phyloP scores from a whole-genome alignment of 805 yeast genomes.

The Myxozyma sirexii region DNA sequence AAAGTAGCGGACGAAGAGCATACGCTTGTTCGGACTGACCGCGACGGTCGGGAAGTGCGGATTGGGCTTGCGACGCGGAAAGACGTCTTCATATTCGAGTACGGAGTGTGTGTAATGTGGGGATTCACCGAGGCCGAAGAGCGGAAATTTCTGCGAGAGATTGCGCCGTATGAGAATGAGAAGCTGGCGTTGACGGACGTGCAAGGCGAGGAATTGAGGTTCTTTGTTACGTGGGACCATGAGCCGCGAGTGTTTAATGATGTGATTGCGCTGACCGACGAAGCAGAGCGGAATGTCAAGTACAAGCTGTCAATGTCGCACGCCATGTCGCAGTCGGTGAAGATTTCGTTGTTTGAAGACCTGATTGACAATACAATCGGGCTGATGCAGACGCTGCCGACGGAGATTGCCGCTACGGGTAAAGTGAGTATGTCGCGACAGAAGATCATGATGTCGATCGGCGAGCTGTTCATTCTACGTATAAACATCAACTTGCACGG shows the following conservation, averaged over 20 bases:
- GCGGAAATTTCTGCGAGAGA: conserved; percentile 72
- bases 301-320: conserved; percentile 89
- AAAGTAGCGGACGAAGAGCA: neutral
- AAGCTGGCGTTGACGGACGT: conserved; percentile 89
- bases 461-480: conserved; percentile 83
- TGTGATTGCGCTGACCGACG: conserved; percentile 86
- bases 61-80: conserved; percentile 68
- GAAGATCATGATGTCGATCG: conserved; percentile 96
- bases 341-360: conserved; percentile 93
- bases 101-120: conserved; percentile 98
- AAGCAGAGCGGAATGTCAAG: conserved; percentile 91
- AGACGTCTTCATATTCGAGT: conserved; percentile 88
- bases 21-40: conserved; percentile 7
- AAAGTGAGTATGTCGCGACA: conserved; percentile 92
- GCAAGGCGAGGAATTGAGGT: conserved; percentile 92
- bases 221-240: conserved; percentile 88
- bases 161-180: conserved; percentile 88
- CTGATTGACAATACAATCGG: conserved; percentile 95
- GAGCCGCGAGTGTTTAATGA: conserved; percentile 92
- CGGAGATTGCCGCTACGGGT: conserved; percentile 91
- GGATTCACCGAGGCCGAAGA: conserved; percentile 89
- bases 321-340: conserved; percentile 93
- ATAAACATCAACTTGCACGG: conserved; percentile 51
- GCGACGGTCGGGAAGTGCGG: conserved; percentile 85
- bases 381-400: conserved; percentile 96